Base-by-base conservation (phyloP, 768 basidiomycete genomes). In the Mycena vulgaris region DNA sequence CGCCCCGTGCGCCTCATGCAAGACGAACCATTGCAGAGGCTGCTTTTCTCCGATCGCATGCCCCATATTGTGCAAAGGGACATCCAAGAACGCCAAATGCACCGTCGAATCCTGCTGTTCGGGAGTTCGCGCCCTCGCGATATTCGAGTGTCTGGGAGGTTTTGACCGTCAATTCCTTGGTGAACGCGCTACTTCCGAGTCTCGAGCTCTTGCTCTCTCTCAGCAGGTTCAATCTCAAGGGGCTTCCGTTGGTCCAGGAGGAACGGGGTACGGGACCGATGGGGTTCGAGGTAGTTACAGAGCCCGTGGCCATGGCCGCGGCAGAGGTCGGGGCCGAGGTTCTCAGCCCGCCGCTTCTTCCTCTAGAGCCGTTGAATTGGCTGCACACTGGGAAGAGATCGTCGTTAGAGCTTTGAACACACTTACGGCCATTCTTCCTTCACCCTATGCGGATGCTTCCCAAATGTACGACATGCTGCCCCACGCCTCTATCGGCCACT, bases 401-500 rank as follows among this genome's bases (percentile, higher is more conserved):
- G 51, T 85, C 57, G 77, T 82, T 33, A 80, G 80, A n/a, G 81
- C 83, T 13, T 67, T 88, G 31, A 75, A 74, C 4, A 81, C 82
- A 3, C 78, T 89, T 31, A 81, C 80, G 0, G 66, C 77, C n/a
- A 77, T 87, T 17, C 78, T 89, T 9, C 87, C 88, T 5, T 77
- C 81, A 13, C 87, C 87, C 11, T 87, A 88, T 69, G 66, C 80
- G 4, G 85, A 86, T 5, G 62, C 78, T 8, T 77, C 86, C 9
- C 79, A 84, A 53, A 77, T 76, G 0, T 89, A 85, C 75, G 88
- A 89, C 75, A 76, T 88, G 65, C 77, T 89, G 3, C 88, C 88
- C 0, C 86, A 89, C 72, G 60, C 80, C 4, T 83, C 84, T 21
- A 81, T 88, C 30, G 81, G 80, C 0, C 74, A 79, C 25, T 73